phyloP scores from a whole-genome alignment of 352 stramenopile species.

The Phytophthora uliginosa region DNA sequence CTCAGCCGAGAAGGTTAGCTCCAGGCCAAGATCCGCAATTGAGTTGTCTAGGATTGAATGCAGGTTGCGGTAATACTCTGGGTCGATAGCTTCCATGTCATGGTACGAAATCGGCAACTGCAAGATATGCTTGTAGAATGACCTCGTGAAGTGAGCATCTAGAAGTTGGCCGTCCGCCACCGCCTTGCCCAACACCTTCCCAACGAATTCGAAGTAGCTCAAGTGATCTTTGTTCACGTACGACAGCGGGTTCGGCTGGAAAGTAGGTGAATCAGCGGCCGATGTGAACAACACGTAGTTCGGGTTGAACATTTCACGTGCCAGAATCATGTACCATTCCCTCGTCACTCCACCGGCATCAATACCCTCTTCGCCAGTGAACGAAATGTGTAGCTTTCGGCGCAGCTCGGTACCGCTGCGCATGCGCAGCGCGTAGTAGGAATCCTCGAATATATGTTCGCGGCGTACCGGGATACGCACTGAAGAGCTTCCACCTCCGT shows the following conservation, averaged over 20 bases:
- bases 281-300: conserved; percentile 99
- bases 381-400: conserved; percentile 98
- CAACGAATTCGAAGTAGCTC: conserved; percentile 99
- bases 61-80: conserved; percentile 96
- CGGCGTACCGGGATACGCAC: conserved; percentile 93
- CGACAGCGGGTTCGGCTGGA: conserved; percentile 99
- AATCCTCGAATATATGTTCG: conserved; percentile 99
- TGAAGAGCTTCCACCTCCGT: conserved; percentile 93
- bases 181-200: conserved; percentile 99
- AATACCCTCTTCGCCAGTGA: conserved; percentile 98
- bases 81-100: conserved; percentile 99
- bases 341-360: conserved; percentile 98
- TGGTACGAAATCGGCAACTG: conserved; percentile 97
- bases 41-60: conserved; percentile 92
- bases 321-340: conserved; percentile 99
- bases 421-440: conserved; percentile 98
- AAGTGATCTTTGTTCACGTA: conserved; percentile 99
- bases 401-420: conserved; percentile 97
- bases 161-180: conserved; percentile 99
- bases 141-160: conserved; percentile 99
- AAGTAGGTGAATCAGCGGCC: conserved; percentile 98
- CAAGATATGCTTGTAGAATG: conserved; percentile 99
- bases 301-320: conserved; percentile 99
- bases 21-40: conserved; percentile 88
- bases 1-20: conserved; percentile 95